Evolutionary conservation across 805 yeast genomes (phyloP).

Genomic region (Yueomyces sp.): DNA sequence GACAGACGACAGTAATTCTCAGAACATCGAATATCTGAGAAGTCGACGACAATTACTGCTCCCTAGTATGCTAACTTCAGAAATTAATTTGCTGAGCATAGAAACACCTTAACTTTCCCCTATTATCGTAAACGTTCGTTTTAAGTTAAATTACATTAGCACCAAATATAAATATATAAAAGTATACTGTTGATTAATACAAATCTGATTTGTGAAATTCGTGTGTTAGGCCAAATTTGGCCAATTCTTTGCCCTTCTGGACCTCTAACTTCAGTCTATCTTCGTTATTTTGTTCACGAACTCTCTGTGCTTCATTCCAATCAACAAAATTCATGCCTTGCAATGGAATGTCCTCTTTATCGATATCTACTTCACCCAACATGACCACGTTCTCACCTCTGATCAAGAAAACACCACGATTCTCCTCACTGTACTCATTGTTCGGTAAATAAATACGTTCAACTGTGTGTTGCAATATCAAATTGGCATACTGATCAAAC

Average conservation of each 20-base stretch:
- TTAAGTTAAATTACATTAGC: too few species aligned
- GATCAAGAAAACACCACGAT: conserved; percentile 70
- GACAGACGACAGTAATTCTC: too few species aligned
- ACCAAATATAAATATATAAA: too few species aligned
- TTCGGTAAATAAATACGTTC: conserved; percentile 66
- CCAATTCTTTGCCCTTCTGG: conserved; percentile 33
- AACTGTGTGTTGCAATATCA: conserved; percentile 80
- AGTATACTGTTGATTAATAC: conserved; percentile 23
- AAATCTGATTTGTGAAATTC: conserved; percentile 44
- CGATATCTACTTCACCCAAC: conserved; percentile 88
- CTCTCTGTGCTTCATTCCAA: conserved; percentile 46
- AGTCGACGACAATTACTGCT: too few species aligned
- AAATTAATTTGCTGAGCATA: too few species aligned
- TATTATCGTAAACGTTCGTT: too few species aligned
- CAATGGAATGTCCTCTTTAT: conserved; percentile 63
- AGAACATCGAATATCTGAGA: too few species aligned
- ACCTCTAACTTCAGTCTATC: conserved; percentile 30
- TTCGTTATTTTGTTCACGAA: conserved; percentile 21
- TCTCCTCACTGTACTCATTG: conserved; percentile 56
- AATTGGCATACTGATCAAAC: conserved; percentile 87
- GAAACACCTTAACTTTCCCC: too few species aligned
- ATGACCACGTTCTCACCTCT: conserved; percentile 94
- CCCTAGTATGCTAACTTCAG: too few species aligned
- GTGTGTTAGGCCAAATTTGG: conserved; percentile 41
- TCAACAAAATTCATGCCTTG: conserved; percentile 42